Percentiles rank a stretch among this genome's conserved stretches.
Evolutionary conservation across 2,329 filamentous ascomycete genomes (phyloP).

Genomic region (Fusarium begoniae): DNA sequence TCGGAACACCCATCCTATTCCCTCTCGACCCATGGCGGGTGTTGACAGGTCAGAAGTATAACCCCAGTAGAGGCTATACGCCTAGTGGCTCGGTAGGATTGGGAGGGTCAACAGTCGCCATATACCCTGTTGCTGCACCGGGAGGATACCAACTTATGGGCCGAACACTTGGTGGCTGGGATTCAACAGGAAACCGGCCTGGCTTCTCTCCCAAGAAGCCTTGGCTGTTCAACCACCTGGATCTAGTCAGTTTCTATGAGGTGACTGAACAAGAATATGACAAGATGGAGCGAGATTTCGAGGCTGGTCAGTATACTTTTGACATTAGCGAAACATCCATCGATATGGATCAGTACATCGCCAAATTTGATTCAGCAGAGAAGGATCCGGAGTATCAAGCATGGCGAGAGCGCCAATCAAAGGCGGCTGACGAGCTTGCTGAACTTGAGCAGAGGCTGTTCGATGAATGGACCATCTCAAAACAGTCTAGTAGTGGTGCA

Average conservation of each 20-base stretch:
- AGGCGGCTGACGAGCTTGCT: background rate
- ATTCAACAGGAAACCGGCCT: slow-evolving; percentile 45
- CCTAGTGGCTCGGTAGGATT: background rate
- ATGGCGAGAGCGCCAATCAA: background rate
- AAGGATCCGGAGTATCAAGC: background rate
- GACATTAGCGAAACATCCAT: slow-evolving; percentile 40
- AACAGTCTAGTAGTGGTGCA: background rate
- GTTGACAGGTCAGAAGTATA: slow-evolving; percentile 21
- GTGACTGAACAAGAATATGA: slow-evolving; percentile 47
- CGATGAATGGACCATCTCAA: background rate
- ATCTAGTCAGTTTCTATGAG: slow-evolving; percentile 42
- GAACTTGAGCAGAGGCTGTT: background rate
- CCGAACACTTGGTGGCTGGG: slow-evolving; percentile 46
- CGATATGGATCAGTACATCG: slow-evolving; percentile 43
- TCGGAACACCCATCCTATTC: slow-evolving; percentile 48
- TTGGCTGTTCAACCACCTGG: background rate
- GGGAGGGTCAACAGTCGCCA: slow-evolving; percentile 43
- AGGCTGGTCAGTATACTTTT: slow-evolving; percentile 45
- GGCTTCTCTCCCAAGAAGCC: slow-evolving; percentile 43
- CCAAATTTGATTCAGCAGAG: background rate
- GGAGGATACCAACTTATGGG: slow-evolving; percentile 53
- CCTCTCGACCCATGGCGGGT: slow-evolving; percentile 47
- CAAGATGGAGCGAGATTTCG: slow-evolving; percentile 40
- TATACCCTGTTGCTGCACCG: slow-evolving; percentile 50
- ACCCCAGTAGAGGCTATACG: background rate